Base-by-base conservation (phyloP, 495 filamentous ascomycete genomes). In the Penicillium tannophilum region DNA sequence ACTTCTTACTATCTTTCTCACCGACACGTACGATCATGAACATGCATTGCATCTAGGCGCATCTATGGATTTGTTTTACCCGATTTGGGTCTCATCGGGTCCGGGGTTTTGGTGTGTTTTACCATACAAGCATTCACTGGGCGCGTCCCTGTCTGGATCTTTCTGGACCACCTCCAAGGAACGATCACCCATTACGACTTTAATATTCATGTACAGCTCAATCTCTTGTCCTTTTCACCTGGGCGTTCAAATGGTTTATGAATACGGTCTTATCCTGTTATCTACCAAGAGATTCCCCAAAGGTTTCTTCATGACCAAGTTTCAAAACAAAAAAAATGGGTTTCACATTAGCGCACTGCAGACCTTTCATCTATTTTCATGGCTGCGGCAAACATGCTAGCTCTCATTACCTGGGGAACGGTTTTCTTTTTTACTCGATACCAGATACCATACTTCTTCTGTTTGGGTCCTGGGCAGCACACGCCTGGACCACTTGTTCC, bases 11-110 rank as follows among this genome's bases (percentile, higher is more conserved):
- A 2, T 31, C 4, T 46, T 35, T 35, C 23, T 62, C 58, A 56
- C 44, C 48, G 66, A 77, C 73, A 78, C 69, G 71, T 74, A 72
- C 70, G 63, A 76, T 77, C 65, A 78, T 59, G 76, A 78, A 68
- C 65, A 68, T 73, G 75, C 75, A 78, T 78, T 76, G 75, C 75
- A 78, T 78, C 58, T 71, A 57, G 75, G 75, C 75, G 75, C 72
- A 74, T 59, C 60, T 69, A 59, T 65, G 71, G 66, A 66, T 66
- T 66, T 64, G 59, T 28, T 63, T 68, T 69, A 56, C 56, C 65
- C 60, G 64, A 60, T 68, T 57, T 60, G 63, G 42, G 52, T 62
- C 47, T 58, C 59, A 62, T 56, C 50, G 61, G 52, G 39, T 67
- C 55, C 35, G 52, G 56, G 58, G 51, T 48, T 59, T 31, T 35